Base-by-base conservation (phyloP, 2,329 filamentous ascomycete species). In the Exserohilum turcica region DNA sequence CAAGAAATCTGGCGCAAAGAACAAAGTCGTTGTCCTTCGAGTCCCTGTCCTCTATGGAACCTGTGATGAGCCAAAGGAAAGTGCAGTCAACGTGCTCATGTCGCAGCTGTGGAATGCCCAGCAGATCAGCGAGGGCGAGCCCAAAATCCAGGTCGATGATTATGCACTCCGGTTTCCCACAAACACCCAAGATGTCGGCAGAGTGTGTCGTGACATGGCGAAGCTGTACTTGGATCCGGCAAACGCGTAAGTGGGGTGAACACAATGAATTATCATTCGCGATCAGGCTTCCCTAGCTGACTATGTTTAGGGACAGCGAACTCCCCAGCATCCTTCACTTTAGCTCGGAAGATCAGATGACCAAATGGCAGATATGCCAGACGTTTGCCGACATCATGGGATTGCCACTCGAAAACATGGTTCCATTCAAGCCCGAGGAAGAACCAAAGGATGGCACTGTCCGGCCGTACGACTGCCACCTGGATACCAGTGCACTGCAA, bases 291-390 rank as follows among this genome's bases (percentile, higher is more conserved):
- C 6, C 5, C 16, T 16, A 38, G 28, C 44, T 61, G 9, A 57
- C 19, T 3, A 10, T 39, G n/a, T 3, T 6, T 15, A 54, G 46
- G 4, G 66, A 72, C 32, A 76, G 80, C 9, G 69, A 77, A 13
- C 76, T 96, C 33, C 92, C 92, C 0, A 77, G 70, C 24, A 83
- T 92, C 37, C 80, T 96, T 15, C 92, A 97, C 48, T 96, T 96
- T 76, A 90, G 88, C 3, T 91, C 90, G 39, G 91, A 96, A 74
- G 90, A 96, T 63, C 84, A 81, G 60, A 89, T 87, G 80, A 96
- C 92, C 0, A 96, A 96, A 78, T 95, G 92, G 73, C 86, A 93
- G 73, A 96, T 97, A 50, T 92, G 90, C 72, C 78, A 90, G 75
- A 77, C 82, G 8, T 87, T 96, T 68, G 88, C 86, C 3, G 86